Evolutionary conservation across 1,284 basidiomycete species (phyloP), one percentile per base, ranked within the genome.

Genomic region (Fomitiporia mediterranea): DNA sequence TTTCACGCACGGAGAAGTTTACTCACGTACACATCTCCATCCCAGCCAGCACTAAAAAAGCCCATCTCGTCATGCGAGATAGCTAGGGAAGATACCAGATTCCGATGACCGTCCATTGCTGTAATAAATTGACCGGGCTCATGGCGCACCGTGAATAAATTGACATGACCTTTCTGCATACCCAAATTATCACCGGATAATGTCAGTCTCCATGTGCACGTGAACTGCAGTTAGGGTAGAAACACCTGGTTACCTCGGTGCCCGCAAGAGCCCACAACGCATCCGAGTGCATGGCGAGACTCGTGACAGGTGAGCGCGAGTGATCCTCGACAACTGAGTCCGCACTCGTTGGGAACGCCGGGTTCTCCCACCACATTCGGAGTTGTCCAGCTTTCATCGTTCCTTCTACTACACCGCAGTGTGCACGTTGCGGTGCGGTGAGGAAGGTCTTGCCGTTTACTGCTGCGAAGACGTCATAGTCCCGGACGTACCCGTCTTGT

Each of bases 31-130:
- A 94, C 87, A 60, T 90, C 84, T 2, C 92, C 89, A 68, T 99
- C 97, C 95, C 95, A 98, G 2, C 94, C 89, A 3, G 93, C 95
- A 65, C 91, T 95, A 62, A 95, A 84, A 60, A 95, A 82, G 0
- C 86, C 81, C 63, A 86, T 89, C 67, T 98, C 92, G 51, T 89
- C 84, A 57, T 87, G 81, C 56, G 86, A 79, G 56, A 99, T 73
- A 0, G 86, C 81, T 47, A 99, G 74, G 13, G 86, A 84, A n/a
- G 95, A 97, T 4, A 99, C 86, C 23, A 91, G 86, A 3, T 86
- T 85, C 39, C 81, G 82, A 59, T 94, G 91, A 0, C 81, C 84
- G 56, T 73, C 65, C 68, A 98, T 79, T 2, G 84, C 81, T 72
- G 93, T 86, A 48, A 84, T 78, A 23, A 89, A 74, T 56, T 82